These are phyloP conservation scores for Lyophyllum decastes DNA, from an alignment of 768 basidiomycete genomes.

Conservation along the genomic window DNA sequence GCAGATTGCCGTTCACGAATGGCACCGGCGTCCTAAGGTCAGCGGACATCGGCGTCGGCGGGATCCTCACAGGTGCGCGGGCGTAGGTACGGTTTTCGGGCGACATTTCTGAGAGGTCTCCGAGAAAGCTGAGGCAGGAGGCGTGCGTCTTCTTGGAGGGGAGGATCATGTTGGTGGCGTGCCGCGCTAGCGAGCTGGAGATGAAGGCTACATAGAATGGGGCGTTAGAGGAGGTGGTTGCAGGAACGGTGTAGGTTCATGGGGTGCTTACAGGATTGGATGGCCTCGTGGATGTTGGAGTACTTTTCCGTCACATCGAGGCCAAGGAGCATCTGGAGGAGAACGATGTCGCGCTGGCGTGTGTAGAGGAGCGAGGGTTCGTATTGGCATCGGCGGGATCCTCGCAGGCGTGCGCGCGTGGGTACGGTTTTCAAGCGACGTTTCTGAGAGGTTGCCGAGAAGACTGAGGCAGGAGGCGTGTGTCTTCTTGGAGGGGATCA, in stretches of 20 bases:
- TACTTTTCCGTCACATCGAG: conserved; percentile 62
- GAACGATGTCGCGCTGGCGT: conserved; percentile 72
- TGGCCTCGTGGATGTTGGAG: conserved; percentile 55
- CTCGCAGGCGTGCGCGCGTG: conserved; percentile 23
- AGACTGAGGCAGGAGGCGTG: conserved; percentile 57
- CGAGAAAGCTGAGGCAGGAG: conserved; percentile 58
- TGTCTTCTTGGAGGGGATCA: conserved; percentile 64
- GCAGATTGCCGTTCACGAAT: conserved; percentile 16
- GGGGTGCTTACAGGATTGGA: conserved; percentile 50
- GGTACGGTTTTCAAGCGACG: conserved; percentile 28
- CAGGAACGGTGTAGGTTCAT: too few relatives aligned
- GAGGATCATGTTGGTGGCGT: conserved; percentile 61
- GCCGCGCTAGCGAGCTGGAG: conserved; percentile 50
- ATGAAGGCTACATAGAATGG: conserved; percentile 43
- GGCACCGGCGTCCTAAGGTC: conserved; percentile 56
- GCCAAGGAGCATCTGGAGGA: conserved; percentile 87
- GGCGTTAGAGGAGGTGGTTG: too few relatives aligned
- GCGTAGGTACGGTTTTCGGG: conserved; percentile 26
- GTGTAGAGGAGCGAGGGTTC: too few relatives aligned
- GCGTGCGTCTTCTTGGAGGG: conserved; percentile 56
- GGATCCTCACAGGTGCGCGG: conserved; percentile 24
- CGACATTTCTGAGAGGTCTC: conserved; percentile 51
- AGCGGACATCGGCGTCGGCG: conserved; percentile 29
- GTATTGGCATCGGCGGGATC: conserved; percentile 27
- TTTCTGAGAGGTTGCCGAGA: conserved; percentile 56